A percentile compares a stretch with the other conserved stretches of the same genome.
Conservation (phyloP, 1,284 basidiomycete species). For the Retiboletus flavoniger region DNA sequence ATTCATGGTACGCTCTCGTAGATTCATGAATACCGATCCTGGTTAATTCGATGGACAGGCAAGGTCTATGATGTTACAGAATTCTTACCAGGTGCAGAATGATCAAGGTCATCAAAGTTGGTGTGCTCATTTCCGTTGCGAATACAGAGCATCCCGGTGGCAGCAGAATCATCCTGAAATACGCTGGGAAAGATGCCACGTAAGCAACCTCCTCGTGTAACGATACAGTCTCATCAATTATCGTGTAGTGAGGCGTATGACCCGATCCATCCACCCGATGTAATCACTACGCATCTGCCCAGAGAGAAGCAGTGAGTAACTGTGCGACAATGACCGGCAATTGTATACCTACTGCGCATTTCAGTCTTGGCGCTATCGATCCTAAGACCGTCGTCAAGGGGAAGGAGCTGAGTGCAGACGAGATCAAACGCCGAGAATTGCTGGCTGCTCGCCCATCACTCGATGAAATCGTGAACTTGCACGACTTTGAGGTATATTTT, state of each 20-base stretch:
- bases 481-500: slow-evolving; percentile 61
- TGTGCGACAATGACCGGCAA: background rate
- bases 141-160: slow-evolving; percentile 52
- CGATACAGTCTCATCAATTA: background rate
- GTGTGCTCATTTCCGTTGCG: slow-evolving; percentile 10
- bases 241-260: slow-evolving; percentile 51
- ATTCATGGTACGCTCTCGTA: slow-evolving; percentile 52
- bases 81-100: slow-evolving; percentile 52
- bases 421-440: slow-evolving; percentile 41
- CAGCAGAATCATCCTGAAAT: slow-evolving; percentile 61
- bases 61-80: slow-evolving; percentile 73
- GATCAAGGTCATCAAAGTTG: background rate
- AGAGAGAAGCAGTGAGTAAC: slow-evolving; percentile 46
- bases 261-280: slow-evolving; percentile 63
- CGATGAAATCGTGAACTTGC: slow-evolving; percentile 62
- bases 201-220: slow-evolving; percentile 27
- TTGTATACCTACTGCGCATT: background rate
- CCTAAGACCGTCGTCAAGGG: slow-evolving; percentile 45
- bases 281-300: slow-evolving; percentile 60
- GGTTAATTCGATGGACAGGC: slow-evolving; percentile 35
- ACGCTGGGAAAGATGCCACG: slow-evolving; percentile 77
- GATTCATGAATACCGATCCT: background rate
- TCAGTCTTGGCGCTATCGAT: slow-evolving; percentile 44
- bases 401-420: slow-evolving; percentile 45
- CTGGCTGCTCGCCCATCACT: slow-evolving; percentile 49